Base-by-base conservation (phyloP, 2,329 filamentous ascomycete species). In the Cladophialophora exuberans region DNA sequence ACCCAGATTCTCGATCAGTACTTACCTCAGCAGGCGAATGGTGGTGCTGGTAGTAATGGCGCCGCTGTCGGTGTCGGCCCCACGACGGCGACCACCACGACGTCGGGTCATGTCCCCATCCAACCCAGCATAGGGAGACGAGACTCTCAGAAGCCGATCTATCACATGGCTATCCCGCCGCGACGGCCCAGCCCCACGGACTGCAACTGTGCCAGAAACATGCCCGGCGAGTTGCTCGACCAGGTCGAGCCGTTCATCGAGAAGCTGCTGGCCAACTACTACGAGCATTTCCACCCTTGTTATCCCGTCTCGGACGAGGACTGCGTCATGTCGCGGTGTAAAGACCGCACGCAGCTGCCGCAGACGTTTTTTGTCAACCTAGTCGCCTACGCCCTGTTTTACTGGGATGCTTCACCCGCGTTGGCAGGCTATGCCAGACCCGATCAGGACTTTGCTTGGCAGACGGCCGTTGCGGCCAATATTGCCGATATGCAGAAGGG, bases 1-100 rank as follows among this genome's bases (percentile, higher is more conserved):
- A 82, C 79, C 1, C 82, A 85, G 49, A 76, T 85, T 9, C 73
- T 85, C 41, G 79, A 83, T n/a, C 78, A 82, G 47, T 83, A 83
- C 53, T 76, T 85, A 54, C 77, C 77, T 15, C 69, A 72, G 22
- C n/a, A n/a, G n/a, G n/a, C n/a, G n/a, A n/a, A n/a, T n/a, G n/a
- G n/a, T n/a, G n/a, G n/a, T n/a, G n/a, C n/a, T n/a, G n/a, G n/a
- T n/a, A n/a, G n/a, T n/a, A n/a, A n/a, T n/a, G n/a, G n/a, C n/a
- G n/a, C n/a, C n/a, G n/a, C n/a, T n/a, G n/a, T n/a, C n/a, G n/a
- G n/a, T n/a, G n/a, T n/a, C n/a, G n/a, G n/a, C n/a, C n/a, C n/a
- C n/a, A 61, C 67, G 50, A 70, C 69, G 57, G 20, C 58, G 62
- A 50, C 62, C 61, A 33, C 51, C 6, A 38, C 50, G 10, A 63